A percentile compares a stretch with the other conserved stretches of the same genome.
Conservation (phyloP, 2,329 filamentous ascomycete genomes). For the Colletotrichum camelliae region DNA sequence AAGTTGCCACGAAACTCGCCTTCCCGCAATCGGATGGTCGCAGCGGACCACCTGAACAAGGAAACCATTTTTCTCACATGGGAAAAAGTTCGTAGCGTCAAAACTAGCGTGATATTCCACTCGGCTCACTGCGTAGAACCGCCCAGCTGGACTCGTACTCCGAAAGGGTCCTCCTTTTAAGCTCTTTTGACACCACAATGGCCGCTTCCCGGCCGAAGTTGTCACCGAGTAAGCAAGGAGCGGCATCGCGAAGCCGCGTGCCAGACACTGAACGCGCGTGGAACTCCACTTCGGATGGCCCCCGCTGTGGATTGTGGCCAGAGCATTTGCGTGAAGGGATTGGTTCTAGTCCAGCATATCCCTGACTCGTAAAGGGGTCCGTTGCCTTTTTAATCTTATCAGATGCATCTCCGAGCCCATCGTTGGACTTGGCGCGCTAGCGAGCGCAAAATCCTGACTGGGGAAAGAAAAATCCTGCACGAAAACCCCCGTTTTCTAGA, state of each 20-base stretch:
- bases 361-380: slow-evolving; percentile 3
- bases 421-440: slow-evolving; percentile 7
- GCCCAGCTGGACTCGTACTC: not conserved
- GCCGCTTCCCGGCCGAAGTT: not conserved
- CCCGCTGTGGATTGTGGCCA: slow-evolving; percentile 2
- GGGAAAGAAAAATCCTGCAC: not conserved
- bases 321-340: not conserved
- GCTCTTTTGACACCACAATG: not conserved
- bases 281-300: slow-evolving; percentile 10
- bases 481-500: not conserved
- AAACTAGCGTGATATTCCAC: not conserved
- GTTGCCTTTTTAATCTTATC: slow-evolving; percentile 16
- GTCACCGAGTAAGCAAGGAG: not conserved
- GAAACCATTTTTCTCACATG: not conserved
- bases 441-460: not conserved
- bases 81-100: not conserved
- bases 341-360: not conserved
- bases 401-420: slow-evolving; percentile 11
- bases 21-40: not conserved
- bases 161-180: not conserved
- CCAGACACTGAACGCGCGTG: not conserved
- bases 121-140: not conserved
- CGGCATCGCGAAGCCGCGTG: not conserved
- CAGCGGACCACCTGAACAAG: not conserved
- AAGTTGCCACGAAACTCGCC: not conserved